Evolutionary conservation across 352 stramenopile genomes (phyloP).

Genomic region (Pythium aristosporum): DNA sequence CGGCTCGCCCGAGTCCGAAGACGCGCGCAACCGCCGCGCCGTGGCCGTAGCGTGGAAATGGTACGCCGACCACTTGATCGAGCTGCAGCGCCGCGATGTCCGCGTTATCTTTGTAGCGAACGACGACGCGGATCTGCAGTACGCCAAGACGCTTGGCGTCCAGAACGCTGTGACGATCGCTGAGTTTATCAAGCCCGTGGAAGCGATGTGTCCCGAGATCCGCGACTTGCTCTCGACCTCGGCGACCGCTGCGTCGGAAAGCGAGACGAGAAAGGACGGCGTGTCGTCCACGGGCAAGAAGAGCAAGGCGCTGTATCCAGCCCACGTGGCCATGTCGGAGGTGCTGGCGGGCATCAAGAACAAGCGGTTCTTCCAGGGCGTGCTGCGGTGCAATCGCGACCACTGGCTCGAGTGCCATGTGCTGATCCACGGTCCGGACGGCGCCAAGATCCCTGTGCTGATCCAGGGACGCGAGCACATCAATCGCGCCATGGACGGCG

Average conservation of each 20-base stretch:
- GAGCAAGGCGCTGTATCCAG: conserved; percentile 65
- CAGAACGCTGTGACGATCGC: conserved; percentile 54
- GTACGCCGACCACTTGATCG: conserved; percentile 64
- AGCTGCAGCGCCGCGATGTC: conserved; percentile 47
- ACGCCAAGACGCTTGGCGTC: conserved; percentile 47
- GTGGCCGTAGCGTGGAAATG: conserved; percentile 82
- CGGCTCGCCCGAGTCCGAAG: conserved; percentile 38
- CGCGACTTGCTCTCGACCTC: conserved; percentile 53
- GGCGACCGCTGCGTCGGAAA: conserved; percentile 19
- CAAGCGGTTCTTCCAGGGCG: conserved; percentile 88
- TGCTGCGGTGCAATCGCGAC: conserved; percentile 85
- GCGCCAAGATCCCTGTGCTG: conserved; percentile 66
- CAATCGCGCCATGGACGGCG: conserved; percentile 97
- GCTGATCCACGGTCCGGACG: conserved; percentile 66
- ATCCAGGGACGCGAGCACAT: conserved; percentile 85
- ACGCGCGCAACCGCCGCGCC: conserved; percentile 86
- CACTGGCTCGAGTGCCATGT: conserved; percentile 83
- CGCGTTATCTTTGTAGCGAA: conserved; percentile 68
- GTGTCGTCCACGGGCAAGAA: conserved; percentile 33
- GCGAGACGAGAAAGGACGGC: conserved; percentile 8
- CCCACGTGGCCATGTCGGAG: conserved; percentile 75
- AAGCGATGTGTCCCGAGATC: conserved; percentile 47
- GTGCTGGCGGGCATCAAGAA: conserved; percentile 86
- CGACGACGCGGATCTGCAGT: conserved; percentile 51
- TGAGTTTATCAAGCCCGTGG: conserved; percentile 56